phyloP scores from a whole-genome alignment of 177 flowering plant species.

The Vitis hybrid region DNA sequence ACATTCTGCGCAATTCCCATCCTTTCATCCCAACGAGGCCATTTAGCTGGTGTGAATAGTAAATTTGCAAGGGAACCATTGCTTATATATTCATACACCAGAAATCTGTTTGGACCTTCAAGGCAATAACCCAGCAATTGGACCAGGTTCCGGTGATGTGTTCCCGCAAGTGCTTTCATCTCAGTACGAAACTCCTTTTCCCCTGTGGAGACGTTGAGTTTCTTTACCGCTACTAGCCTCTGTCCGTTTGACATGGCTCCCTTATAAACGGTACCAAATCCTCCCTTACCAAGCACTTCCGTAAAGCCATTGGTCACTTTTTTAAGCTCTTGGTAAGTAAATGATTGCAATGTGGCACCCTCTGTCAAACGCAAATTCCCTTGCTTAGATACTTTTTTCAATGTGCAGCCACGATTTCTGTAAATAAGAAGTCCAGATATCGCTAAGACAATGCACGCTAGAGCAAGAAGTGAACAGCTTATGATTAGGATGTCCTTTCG shows the following conservation, averaged over 20 bases:
- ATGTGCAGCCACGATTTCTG: neutral
- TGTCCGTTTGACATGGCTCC: conserved; percentile 1
- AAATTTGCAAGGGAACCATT: conserved; percentile 27
- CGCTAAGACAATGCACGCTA: neutral
- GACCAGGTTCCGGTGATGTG: conserved; percentile 33
- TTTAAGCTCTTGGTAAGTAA: conserved; percentile 18
- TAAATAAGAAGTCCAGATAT: conserved; percentile 4
- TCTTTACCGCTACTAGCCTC: conserved; percentile 21
- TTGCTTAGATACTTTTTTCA: neutral
- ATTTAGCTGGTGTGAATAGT: conserved; percentile 11
- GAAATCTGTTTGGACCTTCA: conserved; percentile 16
- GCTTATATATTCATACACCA: conserved; percentile 30
- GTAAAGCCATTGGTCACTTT: conserved; percentile 17
- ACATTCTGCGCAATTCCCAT: conserved; percentile 11
- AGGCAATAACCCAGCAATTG: conserved; percentile 24
- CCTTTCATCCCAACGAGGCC: conserved; percentile 15
- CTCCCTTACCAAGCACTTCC: conserved; percentile 20
- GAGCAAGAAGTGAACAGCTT: neutral
- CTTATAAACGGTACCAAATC: conserved; percentile 21
- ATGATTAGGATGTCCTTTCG: conserved; percentile 3
- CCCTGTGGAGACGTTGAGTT: conserved; percentile 10
- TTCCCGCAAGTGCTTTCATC: conserved; percentile 23
- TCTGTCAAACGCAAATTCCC: neutral
- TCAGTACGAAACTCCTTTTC: conserved; percentile 23
- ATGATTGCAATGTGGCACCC: conserved; percentile 4